Base-by-base conservation (phyloP, 768 basidiomycete species). In the Pholiota microspora region DNA sequence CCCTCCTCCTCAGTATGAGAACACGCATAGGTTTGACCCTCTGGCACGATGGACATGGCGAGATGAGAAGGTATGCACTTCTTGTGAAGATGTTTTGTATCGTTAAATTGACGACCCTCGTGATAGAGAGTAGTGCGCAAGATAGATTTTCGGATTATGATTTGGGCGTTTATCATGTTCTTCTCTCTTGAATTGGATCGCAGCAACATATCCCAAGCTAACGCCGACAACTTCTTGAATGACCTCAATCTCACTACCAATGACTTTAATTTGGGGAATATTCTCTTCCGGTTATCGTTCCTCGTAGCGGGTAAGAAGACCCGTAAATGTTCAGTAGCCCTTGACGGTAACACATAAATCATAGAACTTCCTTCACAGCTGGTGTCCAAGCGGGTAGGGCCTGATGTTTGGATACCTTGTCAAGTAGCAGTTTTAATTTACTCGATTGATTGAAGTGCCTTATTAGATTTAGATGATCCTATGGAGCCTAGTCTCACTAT, bases 31-130 rank as follows among this genome's bases (percentile, higher is more conserved):
- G 1, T 88, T 90, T 60, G 82, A 89, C 62, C 81, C 83, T 1
- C 48, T 67, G 13, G 85, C 85, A 16, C 77, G 86, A 7, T 89
- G 87, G 86, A 87, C 86, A 7, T 86, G 81, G 79, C 64, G 82
- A 35, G 85, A 89, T 66, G 86, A 89, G 68, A 73, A 73, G 66
- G 79, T 80, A 52, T 50, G 74, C 58, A 38, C 7, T 34, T 16
- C 34, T 44, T 35, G 7, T 36, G 27, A 3, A 10, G 21, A 15
- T 31, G 21, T 51, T n/a, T 28, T n/a, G 9, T 18, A 13, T 9
- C 34, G 9, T 16, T 7, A 36, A 21, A 31, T 25, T 44, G 52
- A 29, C 38, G 31, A 23, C 42, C 7, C 35, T 36, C 16, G 21
- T 36, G 50, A 2, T 51, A 83, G 82, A 62, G 63, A 48, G 32